Evolutionary conservation across 768 basidiomycete species (phyloP).

Genomic region (Lyophyllum decastes): DNA sequence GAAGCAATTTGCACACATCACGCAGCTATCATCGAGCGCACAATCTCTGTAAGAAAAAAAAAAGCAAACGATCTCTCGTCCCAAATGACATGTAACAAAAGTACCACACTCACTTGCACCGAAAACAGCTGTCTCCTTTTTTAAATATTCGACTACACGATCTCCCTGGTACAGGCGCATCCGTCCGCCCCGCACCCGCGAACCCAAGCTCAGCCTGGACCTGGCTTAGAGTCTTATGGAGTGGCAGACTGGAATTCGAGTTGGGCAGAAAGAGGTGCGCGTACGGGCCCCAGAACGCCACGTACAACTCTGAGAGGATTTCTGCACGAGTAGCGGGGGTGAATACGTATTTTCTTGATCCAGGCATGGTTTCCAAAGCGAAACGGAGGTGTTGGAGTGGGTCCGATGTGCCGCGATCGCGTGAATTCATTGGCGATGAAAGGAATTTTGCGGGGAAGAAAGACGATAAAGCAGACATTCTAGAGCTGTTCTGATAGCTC

Average conservation of each 20-base stretch:
- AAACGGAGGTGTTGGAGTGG: conserved; percentile 74
- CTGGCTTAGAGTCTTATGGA: conserved; percentile 67
- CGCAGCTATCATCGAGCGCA: conserved; percentile 85
- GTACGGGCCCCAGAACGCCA: conserved; percentile 80
- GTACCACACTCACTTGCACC: conserved; percentile 82
- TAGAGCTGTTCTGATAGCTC: conserved; percentile 5
- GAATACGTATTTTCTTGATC: conserved; percentile 76
- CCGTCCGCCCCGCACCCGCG: conserved; percentile 59
- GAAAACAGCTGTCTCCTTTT: conserved; percentile 90
- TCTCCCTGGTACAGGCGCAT: conserved; percentile 63
- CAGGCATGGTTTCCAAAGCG: conserved; percentile 79
- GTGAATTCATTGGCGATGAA: conserved; percentile 50
- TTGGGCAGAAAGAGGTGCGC: conserved; percentile 71
- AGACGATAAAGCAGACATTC: conserved; percentile 28
- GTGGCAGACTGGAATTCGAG: conserved; percentile 60
- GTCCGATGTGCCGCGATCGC: conserved; percentile 59
- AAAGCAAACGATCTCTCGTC: background rate
- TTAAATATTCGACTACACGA: conserved; percentile 86
- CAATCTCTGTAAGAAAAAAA: conserved; percentile 88
- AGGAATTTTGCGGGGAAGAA: conserved; percentile 53
- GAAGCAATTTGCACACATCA: conserved; percentile 89
- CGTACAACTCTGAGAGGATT: conserved; percentile 80
- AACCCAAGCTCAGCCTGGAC: conserved; percentile 63
- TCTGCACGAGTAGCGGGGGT: conserved; percentile 74
- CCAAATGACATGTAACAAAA: background rate